Conservation (phyloP, 2,329 filamentous ascomycete species). For the Trichoderma breve region DNA sequence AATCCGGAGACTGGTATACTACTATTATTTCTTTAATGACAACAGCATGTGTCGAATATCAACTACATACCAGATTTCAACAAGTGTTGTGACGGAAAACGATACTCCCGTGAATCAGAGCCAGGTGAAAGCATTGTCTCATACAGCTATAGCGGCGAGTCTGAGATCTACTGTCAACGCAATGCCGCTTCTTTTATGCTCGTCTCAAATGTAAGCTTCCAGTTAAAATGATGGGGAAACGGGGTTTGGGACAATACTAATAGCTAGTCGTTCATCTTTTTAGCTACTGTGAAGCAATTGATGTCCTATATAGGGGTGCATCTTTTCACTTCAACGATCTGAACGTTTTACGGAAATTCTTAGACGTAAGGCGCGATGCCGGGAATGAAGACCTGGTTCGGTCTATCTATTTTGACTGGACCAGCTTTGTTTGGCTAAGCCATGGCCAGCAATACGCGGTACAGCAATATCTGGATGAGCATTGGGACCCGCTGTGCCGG, state of each 20-base stretch:
- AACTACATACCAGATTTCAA: not conserved
- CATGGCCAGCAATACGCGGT: not conserved
- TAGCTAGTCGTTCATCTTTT: not conserved
- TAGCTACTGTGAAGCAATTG: not conserved
- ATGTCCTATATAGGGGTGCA: not conserved
- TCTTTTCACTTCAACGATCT: not conserved
- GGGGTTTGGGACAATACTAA: not conserved
- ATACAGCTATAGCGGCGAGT: not conserved
- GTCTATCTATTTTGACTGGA: not conserved
- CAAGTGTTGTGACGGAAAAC: not conserved
- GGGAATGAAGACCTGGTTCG: not conserved
- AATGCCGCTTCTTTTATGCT: not conserved
- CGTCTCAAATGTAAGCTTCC: not conserved
- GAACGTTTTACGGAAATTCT: not conserved
- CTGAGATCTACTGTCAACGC: not conserved
- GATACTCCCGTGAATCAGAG: not conserved
- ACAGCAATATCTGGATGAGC: not conserved
- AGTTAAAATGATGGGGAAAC: not conserved
- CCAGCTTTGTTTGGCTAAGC: not conserved
- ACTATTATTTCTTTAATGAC: not conserved
- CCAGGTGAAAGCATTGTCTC: not conserved
- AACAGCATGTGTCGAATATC: not conserved
- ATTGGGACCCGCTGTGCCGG: not conserved
- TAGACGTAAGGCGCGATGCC: not conserved
- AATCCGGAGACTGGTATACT: not conserved